A percentile compares a stretch with the other conserved stretches of the same genome.
Conservation (phyloP, 257 asterid species). For the Solanum commersonii region DNA sequence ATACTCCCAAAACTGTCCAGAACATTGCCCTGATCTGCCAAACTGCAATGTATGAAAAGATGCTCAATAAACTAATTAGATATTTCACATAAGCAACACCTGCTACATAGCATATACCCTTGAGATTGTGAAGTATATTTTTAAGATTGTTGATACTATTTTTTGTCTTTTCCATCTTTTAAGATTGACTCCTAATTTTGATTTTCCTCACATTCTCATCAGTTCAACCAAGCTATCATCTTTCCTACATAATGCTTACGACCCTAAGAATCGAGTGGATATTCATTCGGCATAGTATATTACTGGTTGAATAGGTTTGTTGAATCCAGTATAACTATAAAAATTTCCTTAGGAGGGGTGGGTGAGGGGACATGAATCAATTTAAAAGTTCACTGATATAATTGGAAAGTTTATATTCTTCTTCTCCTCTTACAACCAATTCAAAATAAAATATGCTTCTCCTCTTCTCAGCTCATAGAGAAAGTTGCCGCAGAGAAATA, state of each 20-base stretch:
- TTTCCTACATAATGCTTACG: neutral
- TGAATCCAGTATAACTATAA: neutral
- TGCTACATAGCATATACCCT: neutral
- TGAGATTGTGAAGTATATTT: neutral
- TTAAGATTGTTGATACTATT: neutral
- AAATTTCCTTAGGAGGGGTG: neutral
- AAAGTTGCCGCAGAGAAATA: neutral
- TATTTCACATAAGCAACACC: neutral
- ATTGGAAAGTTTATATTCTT: neutral
- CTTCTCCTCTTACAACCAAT: neutral
- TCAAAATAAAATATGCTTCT: neutral
- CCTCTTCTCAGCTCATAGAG: neutral
- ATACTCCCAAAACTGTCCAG: neutral
- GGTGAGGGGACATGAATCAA: neutral
- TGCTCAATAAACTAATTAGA: neutral
- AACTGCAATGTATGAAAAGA: neutral
- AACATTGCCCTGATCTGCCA: neutral
- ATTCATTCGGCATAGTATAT: neutral
- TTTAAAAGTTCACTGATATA: neutral
- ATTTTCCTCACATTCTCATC: neutral
- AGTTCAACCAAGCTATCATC: neutral
- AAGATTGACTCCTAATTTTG: neutral
- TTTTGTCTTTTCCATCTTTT: neutral
- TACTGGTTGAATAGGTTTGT: neutral
- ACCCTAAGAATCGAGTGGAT: neutral